Evolutionary conservation across 2,329 filamentous ascomycete genomes (phyloP).

Genomic region (Talaromyces rugulosus): DNA sequence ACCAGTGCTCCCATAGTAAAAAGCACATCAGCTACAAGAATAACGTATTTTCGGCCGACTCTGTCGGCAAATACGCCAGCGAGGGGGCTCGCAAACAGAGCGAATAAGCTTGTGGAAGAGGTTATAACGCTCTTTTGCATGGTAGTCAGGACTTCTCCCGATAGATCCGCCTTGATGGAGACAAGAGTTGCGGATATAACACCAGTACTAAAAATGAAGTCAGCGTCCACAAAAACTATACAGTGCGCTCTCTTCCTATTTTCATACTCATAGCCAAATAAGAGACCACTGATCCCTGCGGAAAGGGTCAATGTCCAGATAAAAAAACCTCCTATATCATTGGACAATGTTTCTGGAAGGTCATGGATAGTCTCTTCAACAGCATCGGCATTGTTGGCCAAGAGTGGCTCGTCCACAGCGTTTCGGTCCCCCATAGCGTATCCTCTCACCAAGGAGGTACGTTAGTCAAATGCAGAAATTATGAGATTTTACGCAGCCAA

Average conservation of each 20-base stretch:
- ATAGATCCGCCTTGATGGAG: conserved; percentile 52
- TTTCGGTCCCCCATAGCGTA: conserved; percentile 1
- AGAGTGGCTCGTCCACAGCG: conserved; percentile 10
- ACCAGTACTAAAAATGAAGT: conserved; percentile 44
- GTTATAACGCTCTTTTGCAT: conserved; percentile 58
- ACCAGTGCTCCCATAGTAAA: conserved; percentile 43
- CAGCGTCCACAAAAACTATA: neutral
- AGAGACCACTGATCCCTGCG: conserved; percentile 54
- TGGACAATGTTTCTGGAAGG: neutral
- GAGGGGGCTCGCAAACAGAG: conserved; percentile 53
- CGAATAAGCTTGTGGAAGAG: conserved; percentile 54
- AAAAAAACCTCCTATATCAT: conserved; percentile 37
- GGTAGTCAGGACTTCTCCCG: conserved; percentile 46
- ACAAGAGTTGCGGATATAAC: conserved; percentile 60
- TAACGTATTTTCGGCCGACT: conserved; percentile 45
- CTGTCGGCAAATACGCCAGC: conserved; percentile 51
- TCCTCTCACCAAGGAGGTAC: neutral
- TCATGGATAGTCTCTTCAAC: neutral
- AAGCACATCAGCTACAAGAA: conserved; percentile 43
- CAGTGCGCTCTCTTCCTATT: neutral
- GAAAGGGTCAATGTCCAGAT: conserved; percentile 55
- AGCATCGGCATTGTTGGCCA: conserved; percentile 2
- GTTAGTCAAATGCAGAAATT: neutral
- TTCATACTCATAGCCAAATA: conserved; percentile 59
- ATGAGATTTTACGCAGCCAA: neutral